Percentiles rank a stretch among this genome's conserved stretches.
Conservation (phyloP, 345 rosid genomes). For the Boechera stricta region DNA sequence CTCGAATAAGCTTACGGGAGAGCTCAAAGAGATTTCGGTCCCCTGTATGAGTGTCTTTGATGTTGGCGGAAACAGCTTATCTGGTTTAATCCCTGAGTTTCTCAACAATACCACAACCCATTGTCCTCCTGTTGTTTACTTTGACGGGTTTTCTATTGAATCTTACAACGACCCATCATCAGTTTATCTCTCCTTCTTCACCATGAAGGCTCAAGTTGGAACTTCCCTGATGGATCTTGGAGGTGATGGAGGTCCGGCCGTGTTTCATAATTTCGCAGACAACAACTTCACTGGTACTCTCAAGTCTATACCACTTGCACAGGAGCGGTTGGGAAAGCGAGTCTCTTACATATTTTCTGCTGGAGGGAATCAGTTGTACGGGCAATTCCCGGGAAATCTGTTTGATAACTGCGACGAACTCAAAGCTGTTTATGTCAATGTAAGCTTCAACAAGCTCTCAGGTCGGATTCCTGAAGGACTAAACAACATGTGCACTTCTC, state of each 20-base stretch:
- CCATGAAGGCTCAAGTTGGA: conserved; percentile 53
- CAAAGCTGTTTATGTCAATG: conserved; percentile 49
- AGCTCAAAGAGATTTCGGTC: conserved; percentile 60
- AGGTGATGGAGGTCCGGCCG: conserved; percentile 50
- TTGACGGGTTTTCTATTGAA: conserved; percentile 40
- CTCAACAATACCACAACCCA: conserved; percentile 33
- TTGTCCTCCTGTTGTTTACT: conserved; percentile 57
- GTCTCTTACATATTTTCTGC: conserved; percentile 60
- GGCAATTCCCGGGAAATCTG: conserved; percentile 51
- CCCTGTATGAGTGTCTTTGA: conserved; percentile 91
- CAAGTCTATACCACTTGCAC: conserved; percentile 57
- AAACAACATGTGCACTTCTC: conserved; percentile 55
- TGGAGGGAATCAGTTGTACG: conserved; percentile 57
- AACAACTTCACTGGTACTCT: conserved; percentile 78
- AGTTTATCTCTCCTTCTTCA: conserved; percentile 63
- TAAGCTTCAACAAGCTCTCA: conserved; percentile 58
- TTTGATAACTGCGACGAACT: conserved; percentile 57
- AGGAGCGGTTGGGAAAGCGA: conserved; percentile 59
- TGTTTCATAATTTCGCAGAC: conserved; percentile 73
- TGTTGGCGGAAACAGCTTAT: conserved; percentile 65
- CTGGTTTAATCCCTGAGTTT: conserved; percentile 77
- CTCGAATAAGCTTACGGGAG: conserved; percentile 65
- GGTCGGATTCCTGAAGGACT: conserved; percentile 60
- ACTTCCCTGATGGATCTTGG: conserved; percentile 39
- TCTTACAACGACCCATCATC: conserved; percentile 48